phyloP scores from a whole-genome alignment of 495 filamentous ascomycete species.

The Aspergillus saccharolyticus region DNA sequence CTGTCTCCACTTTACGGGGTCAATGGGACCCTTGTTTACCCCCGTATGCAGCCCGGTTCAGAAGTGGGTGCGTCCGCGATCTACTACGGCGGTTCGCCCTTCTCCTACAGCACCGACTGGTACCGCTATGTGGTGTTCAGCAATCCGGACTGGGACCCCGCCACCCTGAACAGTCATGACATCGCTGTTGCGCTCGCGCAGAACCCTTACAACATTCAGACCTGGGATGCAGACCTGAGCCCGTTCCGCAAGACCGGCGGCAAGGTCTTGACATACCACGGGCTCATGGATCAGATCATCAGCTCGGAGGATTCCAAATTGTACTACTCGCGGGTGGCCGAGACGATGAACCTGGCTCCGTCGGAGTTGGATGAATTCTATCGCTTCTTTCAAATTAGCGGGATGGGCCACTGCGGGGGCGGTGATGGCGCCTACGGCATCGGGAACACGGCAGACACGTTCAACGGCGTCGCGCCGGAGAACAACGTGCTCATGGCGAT shows the following conservation, averaged over 20 bases:
- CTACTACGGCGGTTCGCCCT: conserved; percentile 38
- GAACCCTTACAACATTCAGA: conserved; percentile 46
- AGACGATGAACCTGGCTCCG: conserved; percentile 38
- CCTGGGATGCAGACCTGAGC: conserved; percentile 45
- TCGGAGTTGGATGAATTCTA: conserved; percentile 51
- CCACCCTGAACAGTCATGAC: conserved; percentile 35
- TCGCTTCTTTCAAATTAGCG: conserved; percentile 56
- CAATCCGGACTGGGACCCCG: conserved; percentile 45
- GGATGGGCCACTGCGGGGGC: conserved; percentile 48
- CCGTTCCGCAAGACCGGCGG: conserved; percentile 38
- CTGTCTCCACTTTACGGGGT: conserved; percentile 49
- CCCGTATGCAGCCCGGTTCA: conserved; percentile 45
- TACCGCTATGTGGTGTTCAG: conserved; percentile 52
- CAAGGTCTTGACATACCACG: conserved; percentile 50
- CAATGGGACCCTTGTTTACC: conserved; percentile 52
- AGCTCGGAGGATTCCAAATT: conserved; percentile 39
- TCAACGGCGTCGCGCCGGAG: conserved; percentile 27
- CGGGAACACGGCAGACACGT: conserved; percentile 36
- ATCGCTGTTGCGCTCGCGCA: conserved; percentile 31
- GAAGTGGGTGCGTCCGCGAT: conserved; percentile 27
- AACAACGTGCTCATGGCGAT: conserved; percentile 51
- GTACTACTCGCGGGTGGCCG: conserved; percentile 41
- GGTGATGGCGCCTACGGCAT: conserved; percentile 53
- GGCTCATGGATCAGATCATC: conserved; percentile 42
- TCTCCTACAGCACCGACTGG: conserved; percentile 40